These are phyloP conservation scores for Phytophthora boehmeriae DNA, from an alignment of 352 stramenopile genomes.

Conservation along the genomic window DNA sequence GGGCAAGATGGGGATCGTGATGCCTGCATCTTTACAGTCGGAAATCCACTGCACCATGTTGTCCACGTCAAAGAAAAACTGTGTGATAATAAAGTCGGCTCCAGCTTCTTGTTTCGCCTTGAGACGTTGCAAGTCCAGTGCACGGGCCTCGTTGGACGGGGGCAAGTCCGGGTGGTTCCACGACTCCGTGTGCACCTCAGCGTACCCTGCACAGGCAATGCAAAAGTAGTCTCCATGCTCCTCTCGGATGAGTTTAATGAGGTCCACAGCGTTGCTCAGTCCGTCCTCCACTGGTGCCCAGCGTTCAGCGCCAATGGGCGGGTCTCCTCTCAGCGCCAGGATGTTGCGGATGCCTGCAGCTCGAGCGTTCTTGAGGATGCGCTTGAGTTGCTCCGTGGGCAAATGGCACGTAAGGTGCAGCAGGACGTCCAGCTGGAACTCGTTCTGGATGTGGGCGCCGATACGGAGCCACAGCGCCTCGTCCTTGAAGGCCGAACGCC, in stretches of 20 bases:
- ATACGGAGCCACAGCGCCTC: slow-evolving; percentile 91
- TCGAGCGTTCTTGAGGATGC: slow-evolving; percentile 69
- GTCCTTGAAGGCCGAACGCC: slow-evolving; percentile 90
- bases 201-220: slow-evolving; percentile 97
- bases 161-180: slow-evolving; percentile 87
- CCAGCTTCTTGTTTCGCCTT: slow-evolving; percentile 98
- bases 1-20: slow-evolving; percentile 96
- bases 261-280: slow-evolving; percentile 94
- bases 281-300: slow-evolving; percentile 87
- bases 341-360: slow-evolving; percentile 97
- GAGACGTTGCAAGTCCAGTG: slow-evolving; percentile 95
- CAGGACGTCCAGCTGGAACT: slow-evolving; percentile 85
- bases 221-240: slow-evolving; percentile 97
- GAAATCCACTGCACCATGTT: slow-evolving; percentile 96
- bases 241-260: slow-evolving; percentile 96
- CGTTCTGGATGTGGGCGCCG: slow-evolving; percentile 85
- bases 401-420: slow-evolving; percentile 85
- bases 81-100: slow-evolving; percentile 99
- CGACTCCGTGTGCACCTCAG: slow-evolving; percentile 91
- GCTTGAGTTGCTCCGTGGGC: slow-evolving; percentile 64
- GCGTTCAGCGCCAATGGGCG: slow-evolving; percentile 91
- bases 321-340: slow-evolving; percentile 96
- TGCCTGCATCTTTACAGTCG: slow-evolving; percentile 92
- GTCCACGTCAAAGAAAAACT: slow-evolving; percentile 99
- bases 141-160: slow-evolving; percentile 73